Evolutionary conservation across 306 rosid species (phyloP).

Genomic region (Rubus idaeus): DNA sequence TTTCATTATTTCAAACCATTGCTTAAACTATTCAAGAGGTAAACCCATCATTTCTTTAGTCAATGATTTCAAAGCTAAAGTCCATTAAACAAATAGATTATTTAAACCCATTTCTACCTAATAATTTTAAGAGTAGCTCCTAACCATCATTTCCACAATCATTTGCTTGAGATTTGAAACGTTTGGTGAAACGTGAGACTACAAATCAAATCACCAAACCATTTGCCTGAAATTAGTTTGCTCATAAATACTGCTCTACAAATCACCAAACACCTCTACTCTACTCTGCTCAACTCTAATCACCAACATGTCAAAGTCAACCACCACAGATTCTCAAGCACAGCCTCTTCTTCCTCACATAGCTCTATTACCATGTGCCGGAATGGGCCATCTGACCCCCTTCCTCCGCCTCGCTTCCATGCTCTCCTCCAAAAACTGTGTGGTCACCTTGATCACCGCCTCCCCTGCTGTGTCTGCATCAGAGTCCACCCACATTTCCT

Average conservation of each 20-base stretch:
- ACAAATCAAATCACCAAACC: not conserved
- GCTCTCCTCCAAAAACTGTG: slow-evolving; percentile 6
- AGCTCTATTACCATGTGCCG: slow-evolving; percentile 30
- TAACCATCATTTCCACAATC: too few species aligned
- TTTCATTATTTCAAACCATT: too few species aligned
- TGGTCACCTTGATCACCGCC: slow-evolving; percentile 22
- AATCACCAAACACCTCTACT: not conserved
- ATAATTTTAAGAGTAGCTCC: too few species aligned
- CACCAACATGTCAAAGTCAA: slow-evolving; percentile 1
- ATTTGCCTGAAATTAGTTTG: too few species aligned
- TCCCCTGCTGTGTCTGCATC: slow-evolving; percentile 21
- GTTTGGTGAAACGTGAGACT: not conserved
- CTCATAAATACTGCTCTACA: not conserved
- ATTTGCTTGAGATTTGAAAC: not conserved
- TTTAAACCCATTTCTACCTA: too few species aligned
- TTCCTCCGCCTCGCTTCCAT: slow-evolving; percentile 28
- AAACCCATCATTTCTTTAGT: too few species aligned
- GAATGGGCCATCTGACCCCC: slow-evolving; percentile 36
- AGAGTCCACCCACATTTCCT: slow-evolving; percentile 23
- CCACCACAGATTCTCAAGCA: not conserved
- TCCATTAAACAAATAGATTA: too few species aligned
- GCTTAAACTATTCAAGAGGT: too few species aligned
- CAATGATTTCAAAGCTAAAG: too few species aligned
- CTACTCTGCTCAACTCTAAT: not conserved
- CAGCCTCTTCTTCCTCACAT: slow-evolving; percentile 22